phyloP scores from a whole-genome alignment of 2,329 filamentous ascomycete genomes.

The Cladosporium sp. region DNA sequence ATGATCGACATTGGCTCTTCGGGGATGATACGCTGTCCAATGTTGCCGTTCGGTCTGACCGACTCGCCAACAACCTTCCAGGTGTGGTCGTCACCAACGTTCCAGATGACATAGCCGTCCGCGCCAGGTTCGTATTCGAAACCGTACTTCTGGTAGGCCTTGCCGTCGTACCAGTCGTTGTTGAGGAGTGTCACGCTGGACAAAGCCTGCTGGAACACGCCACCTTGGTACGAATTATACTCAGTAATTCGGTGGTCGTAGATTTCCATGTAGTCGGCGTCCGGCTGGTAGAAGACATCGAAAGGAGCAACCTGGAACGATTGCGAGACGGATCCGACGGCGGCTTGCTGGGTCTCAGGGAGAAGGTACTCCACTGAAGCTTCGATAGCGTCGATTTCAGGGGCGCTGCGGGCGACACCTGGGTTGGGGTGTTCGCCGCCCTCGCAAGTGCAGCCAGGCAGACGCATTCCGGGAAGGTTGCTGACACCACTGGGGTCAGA shows the following conservation, averaged over 20 bases:
- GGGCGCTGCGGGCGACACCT: constrained; percentile 42
- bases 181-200: constrained; percentile 51
- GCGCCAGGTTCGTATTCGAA: constrained; percentile 50
- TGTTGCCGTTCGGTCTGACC: constrained; percentile 49
- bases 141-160: constrained; percentile 49
- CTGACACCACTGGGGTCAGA: constrained; percentile 39
- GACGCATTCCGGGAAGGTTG: constrained; percentile 39
- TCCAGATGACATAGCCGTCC: constrained; percentile 45
- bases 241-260: constrained; percentile 43
- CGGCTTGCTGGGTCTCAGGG: constrained; percentile 31
- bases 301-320: constrained; percentile 46
- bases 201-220: constrained; percentile 51
- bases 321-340: constrained; percentile 42
- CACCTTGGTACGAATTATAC: constrained; percentile 49
- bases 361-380: constrained; percentile 31
- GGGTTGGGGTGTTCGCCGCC: constrained; percentile 44
- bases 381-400: constrained; percentile 46
- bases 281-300: constrained; percentile 46
- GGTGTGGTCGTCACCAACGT: constrained; percentile 45
- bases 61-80: constrained; percentile 48
- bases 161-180: constrained; percentile 50
- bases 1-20: constrained; percentile 51
- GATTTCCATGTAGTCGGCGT: constrained; percentile 47
- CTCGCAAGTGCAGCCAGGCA: constrained; percentile 40
- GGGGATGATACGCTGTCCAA: constrained; percentile 42